Base-by-base conservation (phyloP, 1,139 yeast species). In the Yamadazyma triangularis region DNA sequence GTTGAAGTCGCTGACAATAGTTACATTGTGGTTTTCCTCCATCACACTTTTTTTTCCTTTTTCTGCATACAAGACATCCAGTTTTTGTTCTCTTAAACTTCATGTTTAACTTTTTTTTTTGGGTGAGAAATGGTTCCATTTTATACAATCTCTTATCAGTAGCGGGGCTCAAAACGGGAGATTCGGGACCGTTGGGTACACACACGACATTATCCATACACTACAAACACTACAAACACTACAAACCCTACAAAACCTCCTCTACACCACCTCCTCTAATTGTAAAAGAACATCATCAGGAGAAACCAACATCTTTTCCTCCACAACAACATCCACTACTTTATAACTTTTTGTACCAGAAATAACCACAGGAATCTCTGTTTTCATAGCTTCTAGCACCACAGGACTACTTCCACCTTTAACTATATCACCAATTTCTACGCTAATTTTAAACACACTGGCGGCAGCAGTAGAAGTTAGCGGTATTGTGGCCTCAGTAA, bases 321-420 rank as follows among this genome's bases (percentile, higher is more conserved):
- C 29, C 3, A 13, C 15, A 9, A 23, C 20, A 11, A 27, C 13
- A 15, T 27, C 20, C 3, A 23, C 15, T 19, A 27, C 29, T 15
- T 23, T 22, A n/a, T 10, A 27, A 7, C 9, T 12, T 15, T 23
- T 16, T 7, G 25, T 50, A 10, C 63, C 47, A 4, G 64, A 54
- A 23, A 65, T 63, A 41, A 64, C 69, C 64, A 29, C 13, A 7
- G 41, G 39, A 14, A 68, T 64, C 41, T 65, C 72, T 67, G 64
- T 65, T 41, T 65, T 65, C 72, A 65, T 65, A 21, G 70, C 64
- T 39, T 65, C 64, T 22, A 65, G 47, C 28, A 65, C 52, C 5
- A 64, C 45, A 25, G 61, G 38, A 24, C 50, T 56, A 30, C 61
- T 65, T 23, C 52, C 58, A 13, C 41, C 44, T 13, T 43, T 34